phyloP scores from a whole-genome alignment of 805 yeast genomes.

The Clavispora carvajalis region DNA sequence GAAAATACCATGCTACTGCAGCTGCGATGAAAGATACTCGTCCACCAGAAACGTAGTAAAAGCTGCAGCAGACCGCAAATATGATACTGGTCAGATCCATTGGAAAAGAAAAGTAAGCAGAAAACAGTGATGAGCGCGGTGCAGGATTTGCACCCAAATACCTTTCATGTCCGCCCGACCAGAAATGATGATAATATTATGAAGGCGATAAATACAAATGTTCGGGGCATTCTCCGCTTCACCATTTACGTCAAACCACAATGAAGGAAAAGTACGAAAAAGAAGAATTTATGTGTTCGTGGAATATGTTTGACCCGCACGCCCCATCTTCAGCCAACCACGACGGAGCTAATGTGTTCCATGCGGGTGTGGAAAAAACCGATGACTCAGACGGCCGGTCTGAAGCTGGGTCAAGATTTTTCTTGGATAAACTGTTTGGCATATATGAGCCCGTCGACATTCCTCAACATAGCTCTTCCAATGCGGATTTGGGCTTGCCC shows the following conservation, averaged over 20 bases:
- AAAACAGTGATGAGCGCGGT: constrained; percentile 13
- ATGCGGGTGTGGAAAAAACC: neutral
- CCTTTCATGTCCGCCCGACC: neutral
- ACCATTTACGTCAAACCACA: too few relatives aligned
- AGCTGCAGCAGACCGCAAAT: constrained; percentile 18
- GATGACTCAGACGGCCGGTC: neutral
- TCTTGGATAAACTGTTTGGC: neutral
- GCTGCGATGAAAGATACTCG: constrained; percentile 33
- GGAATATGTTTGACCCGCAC: neutral
- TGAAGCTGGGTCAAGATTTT: neutral
- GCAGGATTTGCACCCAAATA: constrained; percentile 18
- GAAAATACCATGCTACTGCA: constrained; percentile 9
- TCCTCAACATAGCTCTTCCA: neutral
- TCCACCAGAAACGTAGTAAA: constrained; percentile 39
- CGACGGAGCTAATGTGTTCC: neutral
- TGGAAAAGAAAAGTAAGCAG: constrained; percentile 10
- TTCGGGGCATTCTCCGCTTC: too few relatives aligned
- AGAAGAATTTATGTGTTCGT: neutral
- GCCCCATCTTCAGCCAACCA: neutral
- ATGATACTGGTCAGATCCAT: constrained; percentile 13
- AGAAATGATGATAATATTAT: neutral
- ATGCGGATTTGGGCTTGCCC: neutral
- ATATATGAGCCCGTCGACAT: too few relatives aligned
- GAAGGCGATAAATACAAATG: neutral
- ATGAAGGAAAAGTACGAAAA: neutral